Conservation (phyloP, 148 eudicot species). For the Fallopia convolvulus region DNA sequence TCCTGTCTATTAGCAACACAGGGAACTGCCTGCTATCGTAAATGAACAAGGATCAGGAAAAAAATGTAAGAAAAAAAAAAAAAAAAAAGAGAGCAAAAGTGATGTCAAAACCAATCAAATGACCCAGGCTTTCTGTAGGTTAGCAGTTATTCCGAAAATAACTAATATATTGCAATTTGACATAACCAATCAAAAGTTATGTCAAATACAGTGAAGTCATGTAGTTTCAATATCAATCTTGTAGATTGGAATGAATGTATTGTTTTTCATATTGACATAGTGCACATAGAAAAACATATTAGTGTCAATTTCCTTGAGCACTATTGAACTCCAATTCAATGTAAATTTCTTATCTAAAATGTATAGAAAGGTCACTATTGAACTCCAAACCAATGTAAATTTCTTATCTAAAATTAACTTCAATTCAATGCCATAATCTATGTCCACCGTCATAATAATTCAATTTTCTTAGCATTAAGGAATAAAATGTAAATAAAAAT, state of each 20-base stretch:
- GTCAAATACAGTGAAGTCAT: too few species aligned
- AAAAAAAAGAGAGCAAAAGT: too few species aligned
- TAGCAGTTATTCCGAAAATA: not conserved
- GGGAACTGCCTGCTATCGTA: not conserved
- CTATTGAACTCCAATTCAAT: not conserved
- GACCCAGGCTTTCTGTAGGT: not conserved
- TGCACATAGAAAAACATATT: too few species aligned
- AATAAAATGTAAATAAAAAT: not conserved
- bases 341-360: too few species aligned
- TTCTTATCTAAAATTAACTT: not conserved
- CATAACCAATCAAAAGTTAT: too few species aligned
- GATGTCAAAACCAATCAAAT: too few species aligned
- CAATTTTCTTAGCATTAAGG: not conserved
- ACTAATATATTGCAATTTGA: too few species aligned
- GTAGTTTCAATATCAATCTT: too few species aligned
- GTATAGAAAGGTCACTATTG: not conserved
- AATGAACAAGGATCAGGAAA: too few species aligned
- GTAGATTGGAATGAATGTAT: not conserved
- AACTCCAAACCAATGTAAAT: not conserved
- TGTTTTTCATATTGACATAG: not conserved
- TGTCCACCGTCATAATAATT: not conserved
- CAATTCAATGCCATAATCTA: not conserved
- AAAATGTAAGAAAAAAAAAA: too few species aligned
- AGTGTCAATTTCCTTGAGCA: not conserved
- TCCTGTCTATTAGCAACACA: constrained; percentile 12